Conservation (phyloP, 805 yeast species). For the Babjeviella inositovora region DNA sequence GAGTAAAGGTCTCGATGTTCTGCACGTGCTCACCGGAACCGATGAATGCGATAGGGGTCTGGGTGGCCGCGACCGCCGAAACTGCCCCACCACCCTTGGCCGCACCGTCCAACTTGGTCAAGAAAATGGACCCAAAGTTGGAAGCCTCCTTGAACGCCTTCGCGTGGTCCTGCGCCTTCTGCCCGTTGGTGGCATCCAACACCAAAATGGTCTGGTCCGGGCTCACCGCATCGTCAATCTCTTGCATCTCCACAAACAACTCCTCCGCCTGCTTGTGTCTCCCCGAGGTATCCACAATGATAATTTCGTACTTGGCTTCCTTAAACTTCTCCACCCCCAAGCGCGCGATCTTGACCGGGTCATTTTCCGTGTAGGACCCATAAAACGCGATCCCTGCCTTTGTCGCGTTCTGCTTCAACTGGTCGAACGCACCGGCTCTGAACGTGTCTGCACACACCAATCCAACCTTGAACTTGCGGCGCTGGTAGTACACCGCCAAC, state of each 20-base stretch:
- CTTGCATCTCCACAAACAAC: slow-evolving; percentile 86
- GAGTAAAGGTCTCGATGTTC: slow-evolving; percentile 84
- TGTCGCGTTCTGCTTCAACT: slow-evolving; percentile 92
- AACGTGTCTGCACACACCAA: slow-evolving; percentile 98
- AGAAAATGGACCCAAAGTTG: slow-evolving; percentile 85
- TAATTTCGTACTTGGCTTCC: slow-evolving; percentile 80
- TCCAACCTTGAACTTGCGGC: slow-evolving; percentile 89
- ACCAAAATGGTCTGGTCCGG: slow-evolving; percentile 99
- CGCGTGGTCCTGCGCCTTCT: slow-evolving; percentile 93
- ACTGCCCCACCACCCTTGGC: slow-evolving; percentile 99
- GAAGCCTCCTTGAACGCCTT: slow-evolving; percentile 87
- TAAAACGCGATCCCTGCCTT: slow-evolving; percentile 88
- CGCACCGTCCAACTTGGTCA: slow-evolving; percentile 96
- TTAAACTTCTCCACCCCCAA: slow-evolving; percentile 89
- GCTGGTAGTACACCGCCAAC: slow-evolving; percentile 84
- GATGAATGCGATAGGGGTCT: slow-evolving; percentile 87
- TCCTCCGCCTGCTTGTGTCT: slow-evolving; percentile 92
- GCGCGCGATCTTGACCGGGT: slow-evolving; percentile 81
- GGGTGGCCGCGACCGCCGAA: slow-evolving; percentile 94
- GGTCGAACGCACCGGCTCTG: slow-evolving; percentile 99
- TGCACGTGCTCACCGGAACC: slow-evolving; percentile 98
- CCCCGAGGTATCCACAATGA: slow-evolving; percentile 95
- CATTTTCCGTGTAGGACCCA: slow-evolving; percentile 91
- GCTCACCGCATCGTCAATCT: slow-evolving; percentile 70
- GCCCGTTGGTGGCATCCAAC: slow-evolving; percentile 93